Evolutionary conservation across 2,329 filamentous ascomycete species (phyloP).

Genomic region (Fusarium newnesense): DNA sequence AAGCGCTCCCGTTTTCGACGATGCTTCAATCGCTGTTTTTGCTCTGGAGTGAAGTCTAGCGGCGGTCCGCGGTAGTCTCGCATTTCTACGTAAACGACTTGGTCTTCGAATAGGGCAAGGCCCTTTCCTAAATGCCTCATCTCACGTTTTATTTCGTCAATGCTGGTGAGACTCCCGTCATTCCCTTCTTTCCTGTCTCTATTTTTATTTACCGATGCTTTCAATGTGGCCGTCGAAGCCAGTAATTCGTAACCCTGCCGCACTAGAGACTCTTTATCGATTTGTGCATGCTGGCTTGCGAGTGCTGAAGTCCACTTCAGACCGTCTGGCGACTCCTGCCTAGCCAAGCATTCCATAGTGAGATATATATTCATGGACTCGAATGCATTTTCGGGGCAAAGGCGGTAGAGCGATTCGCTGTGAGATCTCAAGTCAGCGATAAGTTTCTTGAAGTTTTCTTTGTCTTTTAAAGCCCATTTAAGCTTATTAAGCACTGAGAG

Average conservation of each 20-base stretch:
- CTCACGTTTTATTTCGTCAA: background rate
- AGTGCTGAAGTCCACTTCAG: background rate
- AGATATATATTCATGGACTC: background rate
- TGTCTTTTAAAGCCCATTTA: background rate
- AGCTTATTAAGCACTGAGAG: background rate
- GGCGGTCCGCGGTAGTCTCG: background rate
- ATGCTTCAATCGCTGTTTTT: background rate
- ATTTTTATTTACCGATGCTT: background rate
- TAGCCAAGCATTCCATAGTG: background rate
- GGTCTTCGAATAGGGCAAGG: background rate
- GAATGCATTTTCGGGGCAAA: background rate
- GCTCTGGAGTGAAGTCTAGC: background rate
- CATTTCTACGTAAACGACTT: background rate
- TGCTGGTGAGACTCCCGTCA: accelerated
- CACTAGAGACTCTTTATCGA: background rate
- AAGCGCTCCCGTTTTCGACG: background rate
- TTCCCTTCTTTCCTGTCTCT: accelerated
- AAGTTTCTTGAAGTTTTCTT: background rate
- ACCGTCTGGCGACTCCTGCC: background rate
- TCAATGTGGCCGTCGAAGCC: background rate
- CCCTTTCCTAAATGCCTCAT: background rate
- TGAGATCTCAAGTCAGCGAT: background rate
- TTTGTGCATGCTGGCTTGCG: accelerated
- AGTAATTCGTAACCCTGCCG: background rate
- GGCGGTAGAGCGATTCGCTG: background rate